Evolutionary conservation across 2,329 filamentous ascomycete genomes (phyloP).

Genomic region (Curvularia lunata): DNA sequence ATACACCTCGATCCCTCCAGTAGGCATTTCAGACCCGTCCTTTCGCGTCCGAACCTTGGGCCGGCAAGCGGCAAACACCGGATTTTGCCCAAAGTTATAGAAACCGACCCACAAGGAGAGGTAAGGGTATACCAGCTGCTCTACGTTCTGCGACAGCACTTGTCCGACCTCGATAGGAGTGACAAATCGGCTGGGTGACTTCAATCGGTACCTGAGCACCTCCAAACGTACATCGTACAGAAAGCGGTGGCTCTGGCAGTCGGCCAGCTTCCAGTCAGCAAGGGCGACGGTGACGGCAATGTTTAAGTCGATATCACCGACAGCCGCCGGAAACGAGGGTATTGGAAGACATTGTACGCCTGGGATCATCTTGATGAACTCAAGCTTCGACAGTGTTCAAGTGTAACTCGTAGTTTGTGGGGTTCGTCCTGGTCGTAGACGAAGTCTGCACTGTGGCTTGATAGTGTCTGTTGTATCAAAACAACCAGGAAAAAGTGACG

Average conservation of each 20-base stretch:
- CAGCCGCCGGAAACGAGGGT: too few species aligned
- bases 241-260: conserved; percentile 6
- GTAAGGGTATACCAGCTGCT: neutral
- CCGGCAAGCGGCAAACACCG: conserved; percentile 4
- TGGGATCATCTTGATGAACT: neutral
- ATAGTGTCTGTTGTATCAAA: neutral
- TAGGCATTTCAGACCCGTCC: neutral
- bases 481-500: neutral
- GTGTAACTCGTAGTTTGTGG: neutral
- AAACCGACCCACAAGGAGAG: conserved; percentile 17
- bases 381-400: neutral
- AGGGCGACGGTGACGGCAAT: neutral
- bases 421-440: neutral
- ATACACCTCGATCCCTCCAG: neutral
- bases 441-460: neutral
- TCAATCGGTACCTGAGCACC: conserved; percentile 13
- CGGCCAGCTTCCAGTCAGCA: conserved; percentile 5
- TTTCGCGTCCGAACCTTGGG: neutral
- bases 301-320: neutral
- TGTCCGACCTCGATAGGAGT: conserved; percentile 12
- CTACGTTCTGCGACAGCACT: neutral
- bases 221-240: conserved; percentile 11
- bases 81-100: conserved; percentile 5
- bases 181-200: conserved; percentile 15
- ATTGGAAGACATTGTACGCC: too few species aligned